Percentiles rank a stretch among this genome's conserved stretches.
phyloP scores from a whole-genome alignment of 1,284 basidiomycete species.

The Exsudoporus floridanus region DNA sequence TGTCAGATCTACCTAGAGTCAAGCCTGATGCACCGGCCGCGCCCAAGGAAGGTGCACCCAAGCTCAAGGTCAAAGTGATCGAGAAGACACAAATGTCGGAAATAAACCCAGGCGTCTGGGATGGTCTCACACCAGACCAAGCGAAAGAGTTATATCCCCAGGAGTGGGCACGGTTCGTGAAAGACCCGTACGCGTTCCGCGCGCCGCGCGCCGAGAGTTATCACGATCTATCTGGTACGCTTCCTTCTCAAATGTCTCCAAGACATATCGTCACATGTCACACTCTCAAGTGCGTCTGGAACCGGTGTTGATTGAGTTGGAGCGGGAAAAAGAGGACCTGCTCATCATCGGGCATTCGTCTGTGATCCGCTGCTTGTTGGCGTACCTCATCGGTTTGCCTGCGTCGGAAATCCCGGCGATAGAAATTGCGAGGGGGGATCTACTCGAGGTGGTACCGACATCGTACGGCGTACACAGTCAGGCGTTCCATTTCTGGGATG shows the following conservation, averaged over 20 bases:
- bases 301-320: slow-evolving; percentile 81
- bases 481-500: slow-evolving; percentile 92
- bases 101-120: slow-evolving; percentile 97
- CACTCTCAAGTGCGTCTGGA: slow-evolving; percentile 66
- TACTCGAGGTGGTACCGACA: slow-evolving; percentile 87
- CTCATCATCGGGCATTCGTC: slow-evolving; percentile 86
- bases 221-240: slow-evolving; percentile 75
- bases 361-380: slow-evolving; percentile 94
- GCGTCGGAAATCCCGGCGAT: slow-evolving; percentile 96
- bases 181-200: slow-evolving; percentile 92
- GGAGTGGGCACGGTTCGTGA: slow-evolving; percentile 90
- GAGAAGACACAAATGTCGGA: slow-evolving; percentile 97
- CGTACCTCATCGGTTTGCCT: slow-evolving; percentile 92
- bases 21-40: not conserved
- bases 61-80: slow-evolving; percentile 73
- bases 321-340: slow-evolving; percentile 76
- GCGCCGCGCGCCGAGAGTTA: slow-evolving; percentile 94
- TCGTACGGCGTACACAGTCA: slow-evolving; percentile 87
- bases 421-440: slow-evolving; percentile 88
- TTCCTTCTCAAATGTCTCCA: not conserved
- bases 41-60: slow-evolving; percentile 17
- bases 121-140: slow-evolving; percentile 89
- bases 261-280: not conserved
- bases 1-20: slow-evolving; percentile 1
- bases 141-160: slow-evolving; percentile 89